Evolutionary conservation across 495 filamentous ascomycete species (phyloP).

Genomic region (Neurospora hispaniola): DNA sequence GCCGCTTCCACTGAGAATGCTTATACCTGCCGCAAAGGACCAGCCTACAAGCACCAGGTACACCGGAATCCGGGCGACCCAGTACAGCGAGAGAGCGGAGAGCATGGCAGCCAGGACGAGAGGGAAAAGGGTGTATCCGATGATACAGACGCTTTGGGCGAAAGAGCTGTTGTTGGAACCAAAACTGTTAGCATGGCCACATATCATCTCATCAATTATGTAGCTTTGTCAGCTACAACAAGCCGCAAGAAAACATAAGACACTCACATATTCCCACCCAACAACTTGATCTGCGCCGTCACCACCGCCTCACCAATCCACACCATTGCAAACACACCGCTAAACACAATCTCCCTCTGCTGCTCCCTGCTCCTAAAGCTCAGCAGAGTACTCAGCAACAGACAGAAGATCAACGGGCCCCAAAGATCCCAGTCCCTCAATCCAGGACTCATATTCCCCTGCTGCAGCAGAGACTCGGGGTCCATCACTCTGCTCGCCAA

Average conservation of each 20-base stretch:
- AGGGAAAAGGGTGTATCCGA: constrained; percentile 98
- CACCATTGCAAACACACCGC: constrained; percentile 88
- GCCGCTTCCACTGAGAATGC: constrained; percentile 89
- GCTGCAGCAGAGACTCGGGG: constrained; percentile 44
- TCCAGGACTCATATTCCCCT: constrained; percentile 76
- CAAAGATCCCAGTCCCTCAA: constrained; percentile 95
- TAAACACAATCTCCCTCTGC: constrained; percentile 83
- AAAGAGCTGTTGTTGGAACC: constrained; percentile 61
- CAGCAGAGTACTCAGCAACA: constrained; percentile 75
- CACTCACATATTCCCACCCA: constrained; percentile 94
- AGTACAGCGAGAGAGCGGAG: constrained; percentile 66
- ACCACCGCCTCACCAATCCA: constrained; percentile 97
- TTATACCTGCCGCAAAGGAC: constrained; percentile 90
- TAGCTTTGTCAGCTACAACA: background rate
- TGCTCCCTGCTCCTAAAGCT: constrained; percentile 62
- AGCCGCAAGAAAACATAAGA: background rate
- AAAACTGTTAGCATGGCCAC: constrained; percentile 3
- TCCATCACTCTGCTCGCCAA: constrained; percentile 34
- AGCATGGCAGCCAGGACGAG: constrained; percentile 87
- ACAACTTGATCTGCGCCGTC: constrained; percentile 94
- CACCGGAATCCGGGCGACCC: constrained; percentile 74
- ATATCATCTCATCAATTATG: background rate
- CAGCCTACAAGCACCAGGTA: constrained; percentile 80
- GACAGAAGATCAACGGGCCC: constrained; percentile 89
- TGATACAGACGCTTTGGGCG: constrained; percentile 93